phyloP scores from a whole-genome alignment of 139 green algal species.

The Pleodorina starrii region DNA sequence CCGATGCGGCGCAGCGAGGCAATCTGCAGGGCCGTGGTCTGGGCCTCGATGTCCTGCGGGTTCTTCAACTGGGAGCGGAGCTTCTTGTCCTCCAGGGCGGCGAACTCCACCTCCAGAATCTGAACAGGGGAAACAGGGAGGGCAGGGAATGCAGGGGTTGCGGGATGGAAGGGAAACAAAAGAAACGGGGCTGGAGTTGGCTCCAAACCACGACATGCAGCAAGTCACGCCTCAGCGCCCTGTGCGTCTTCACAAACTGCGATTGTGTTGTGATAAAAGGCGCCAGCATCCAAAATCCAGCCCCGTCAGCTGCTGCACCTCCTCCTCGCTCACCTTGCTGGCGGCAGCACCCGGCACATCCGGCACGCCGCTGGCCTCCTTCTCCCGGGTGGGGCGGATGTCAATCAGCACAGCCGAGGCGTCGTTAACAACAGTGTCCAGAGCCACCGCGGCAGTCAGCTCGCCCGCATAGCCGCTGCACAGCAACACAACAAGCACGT shows the following conservation, averaged over 20 bases:
- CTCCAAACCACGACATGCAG: no score
- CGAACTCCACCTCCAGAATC: constrained; percentile 87
- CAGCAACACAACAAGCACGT: background rate
- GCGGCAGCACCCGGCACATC: constrained; percentile 76
- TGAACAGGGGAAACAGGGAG: background rate
- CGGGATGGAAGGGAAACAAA: no score
- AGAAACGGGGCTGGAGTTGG: no score
- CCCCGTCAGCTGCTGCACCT: no score
- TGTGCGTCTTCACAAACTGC: no score
- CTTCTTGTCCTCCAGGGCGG: constrained; percentile 76
- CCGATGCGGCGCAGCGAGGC: constrained; percentile 79
- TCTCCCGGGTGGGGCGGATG: constrained; percentile 81
- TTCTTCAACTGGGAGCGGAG: constrained; percentile 81
- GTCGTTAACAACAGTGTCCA: constrained; percentile 73
- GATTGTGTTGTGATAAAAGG: no score
- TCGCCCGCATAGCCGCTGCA: constrained; percentile 52
- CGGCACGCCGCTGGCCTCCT: constrained; percentile 85
- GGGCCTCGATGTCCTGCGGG: constrained; percentile 63
- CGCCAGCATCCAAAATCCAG: no score
- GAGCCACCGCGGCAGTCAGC: constrained; percentile 71
- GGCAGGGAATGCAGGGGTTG: no score
- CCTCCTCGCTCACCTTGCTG: constrained; percentile 46
- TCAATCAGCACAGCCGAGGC: constrained; percentile 83
- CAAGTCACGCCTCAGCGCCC: no score
- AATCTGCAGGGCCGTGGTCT: constrained; percentile 86